Conservation (phyloP, 805 yeast genomes). For the Wickerhamiella allomyrinae region DNA sequence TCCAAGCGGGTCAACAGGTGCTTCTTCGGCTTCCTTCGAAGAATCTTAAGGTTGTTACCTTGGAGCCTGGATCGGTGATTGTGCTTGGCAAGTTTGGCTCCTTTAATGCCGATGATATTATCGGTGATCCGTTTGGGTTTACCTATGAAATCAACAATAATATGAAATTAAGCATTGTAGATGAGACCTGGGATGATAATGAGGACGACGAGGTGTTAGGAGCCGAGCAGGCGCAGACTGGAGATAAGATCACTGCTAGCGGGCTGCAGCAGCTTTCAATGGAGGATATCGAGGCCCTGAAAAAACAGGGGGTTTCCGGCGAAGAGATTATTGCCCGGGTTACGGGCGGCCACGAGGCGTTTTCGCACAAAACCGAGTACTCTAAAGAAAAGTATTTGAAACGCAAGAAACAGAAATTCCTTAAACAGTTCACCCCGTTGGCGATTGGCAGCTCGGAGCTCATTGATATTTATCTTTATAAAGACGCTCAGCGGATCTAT, state of each 20-base stretch:
- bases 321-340: constrained; percentile 68
- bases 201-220: constrained; percentile 24
- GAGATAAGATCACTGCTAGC: constrained; percentile 50
- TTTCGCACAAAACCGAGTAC: constrained; percentile 74
- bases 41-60: constrained; percentile 55
- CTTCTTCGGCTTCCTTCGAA: constrained; percentile 71
- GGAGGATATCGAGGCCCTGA: constrained; percentile 76
- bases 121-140: constrained; percentile 79
- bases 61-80: constrained; percentile 45
- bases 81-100: constrained; percentile 86
- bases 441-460: constrained; percentile 57
- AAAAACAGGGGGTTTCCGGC: constrained; percentile 58
- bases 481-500: constrained; percentile 55
- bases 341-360: constrained; percentile 70
- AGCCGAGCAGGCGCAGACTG: constrained; percentile 52
- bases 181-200: constrained; percentile 24
- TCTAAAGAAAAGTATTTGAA: constrained; percentile 87
- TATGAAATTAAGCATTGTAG: constrained; percentile 20
- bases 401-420: constrained; percentile 83
- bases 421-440: constrained; percentile 72
- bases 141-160: constrained; percentile 70
- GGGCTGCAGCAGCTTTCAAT: constrained; percentile 55
- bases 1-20: constrained; percentile 38
- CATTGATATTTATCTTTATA: constrained; percentile 60
- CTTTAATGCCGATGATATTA: constrained; percentile 54